phyloP scores from a whole-genome alignment of 2,329 filamentous ascomycete species.

The Dactylonectria macrodidyma region DNA sequence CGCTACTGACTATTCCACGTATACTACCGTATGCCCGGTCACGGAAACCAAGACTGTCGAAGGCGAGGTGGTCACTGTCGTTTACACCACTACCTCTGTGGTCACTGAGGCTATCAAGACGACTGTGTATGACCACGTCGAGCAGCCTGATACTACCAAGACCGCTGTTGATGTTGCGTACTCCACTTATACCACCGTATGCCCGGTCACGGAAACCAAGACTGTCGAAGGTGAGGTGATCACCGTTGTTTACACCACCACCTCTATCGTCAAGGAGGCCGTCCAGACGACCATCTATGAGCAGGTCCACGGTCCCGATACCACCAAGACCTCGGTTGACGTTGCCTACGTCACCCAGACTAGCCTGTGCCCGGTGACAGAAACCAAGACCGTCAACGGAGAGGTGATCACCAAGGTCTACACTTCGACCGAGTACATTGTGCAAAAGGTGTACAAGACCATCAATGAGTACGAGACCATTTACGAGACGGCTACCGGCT shows the following conservation, averaged over 20 bases:
- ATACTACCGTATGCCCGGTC: constrained; percentile 62
- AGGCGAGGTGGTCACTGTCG: constrained; percentile 45
- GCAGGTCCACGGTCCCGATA: constrained; percentile 56
- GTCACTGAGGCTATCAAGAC: constrained; percentile 49
- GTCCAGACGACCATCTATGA: constrained; percentile 49
- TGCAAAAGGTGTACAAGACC: constrained; percentile 58
- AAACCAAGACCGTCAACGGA: constrained; percentile 53
- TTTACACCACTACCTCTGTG: constrained; percentile 49
- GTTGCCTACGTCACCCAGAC: constrained; percentile 59
- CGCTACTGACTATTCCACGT: constrained; percentile 56
- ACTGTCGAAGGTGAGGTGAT: constrained; percentile 43
- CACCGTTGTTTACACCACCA: constrained; percentile 45
- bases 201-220: constrained; percentile 59
- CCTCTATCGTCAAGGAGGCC: constrained; percentile 47
- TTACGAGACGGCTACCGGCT: constrained; percentile 41
- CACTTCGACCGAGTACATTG: constrained; percentile 50
- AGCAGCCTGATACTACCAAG: constrained; percentile 55
- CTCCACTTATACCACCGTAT: constrained; percentile 60
- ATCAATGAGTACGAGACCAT: constrained; percentile 50
- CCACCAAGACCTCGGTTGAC: constrained; percentile 51
- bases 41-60: constrained; percentile 54
- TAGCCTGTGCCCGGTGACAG: constrained; percentile 48
- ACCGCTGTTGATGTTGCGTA: constrained; percentile 54
- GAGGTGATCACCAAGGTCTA: constrained; percentile 57
- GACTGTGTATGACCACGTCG: constrained; percentile 54